Evolutionary conservation across 176 grass and related monocot genomes (phyloP), one percentile per base, ranked within the genome.

Genomic region (Aegilops sharonensis): DNA sequence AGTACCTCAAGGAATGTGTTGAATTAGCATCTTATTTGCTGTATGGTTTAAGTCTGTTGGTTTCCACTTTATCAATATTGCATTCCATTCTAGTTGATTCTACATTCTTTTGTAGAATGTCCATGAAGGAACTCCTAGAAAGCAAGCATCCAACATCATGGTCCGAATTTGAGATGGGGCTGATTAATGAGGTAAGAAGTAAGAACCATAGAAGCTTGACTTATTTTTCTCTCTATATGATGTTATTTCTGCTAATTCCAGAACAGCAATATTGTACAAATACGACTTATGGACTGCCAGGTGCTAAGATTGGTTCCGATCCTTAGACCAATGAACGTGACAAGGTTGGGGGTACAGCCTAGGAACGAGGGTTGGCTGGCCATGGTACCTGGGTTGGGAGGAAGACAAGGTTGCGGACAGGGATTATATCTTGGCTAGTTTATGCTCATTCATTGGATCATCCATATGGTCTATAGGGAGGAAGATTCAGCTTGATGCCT

Each of bases 51-150:
- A 4, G 14, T 35, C 14, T 39, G 2, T 10, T 82, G 8, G 85
- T 70, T 89, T 29, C 40, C 39, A 48, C 70, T 72, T 72, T 82
- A 36, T 71, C 39, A 48, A 76, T 64, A 9, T 40, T 72, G 21
- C 13, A 27, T 71, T 70, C 25, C 25, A 2, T 42, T 78, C 24
- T 80, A 64, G 8, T 9, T 39, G 6, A 12, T 34, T 31, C 1
- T 54, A 6, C 24, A 23, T 59, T 80, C 62, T 76, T 84, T 72
- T 81, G 47, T 72, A 98, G 95, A 91, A 94, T 98, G 93, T 88
- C 95, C 67, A 98, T 94, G 93, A 94, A 98, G 75, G 93, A 98
- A 89, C 88, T 98, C 45, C 52, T 95, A 61, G 86, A 95, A 85
- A 89, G 71, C 80, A 98, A 98, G 43, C 95, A 98, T 78, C 95